Evolutionary conservation across 345 rosid species (phyloP).

Genomic region (Camelina hispida): DNA sequence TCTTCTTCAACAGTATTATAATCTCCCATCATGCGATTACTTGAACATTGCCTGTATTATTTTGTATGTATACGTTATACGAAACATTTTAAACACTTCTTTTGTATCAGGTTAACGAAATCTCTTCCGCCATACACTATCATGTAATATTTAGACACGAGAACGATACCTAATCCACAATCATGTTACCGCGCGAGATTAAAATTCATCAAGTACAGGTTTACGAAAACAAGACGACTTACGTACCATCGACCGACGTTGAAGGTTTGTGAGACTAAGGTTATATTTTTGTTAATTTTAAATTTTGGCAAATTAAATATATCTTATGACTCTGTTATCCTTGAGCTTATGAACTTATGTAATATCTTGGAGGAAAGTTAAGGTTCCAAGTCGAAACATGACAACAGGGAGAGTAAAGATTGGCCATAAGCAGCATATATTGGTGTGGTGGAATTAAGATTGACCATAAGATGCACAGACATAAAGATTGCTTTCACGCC

Average conservation of each 20-base stretch:
- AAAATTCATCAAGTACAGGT: neutral
- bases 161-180: neutral
- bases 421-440: neutral
- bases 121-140: no score
- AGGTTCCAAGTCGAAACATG: neutral
- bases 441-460: no score
- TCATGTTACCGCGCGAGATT: neutral
- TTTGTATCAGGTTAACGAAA: neutral
- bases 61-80: constrained; percentile 7
- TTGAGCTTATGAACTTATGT: neutral
- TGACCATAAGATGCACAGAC: neutral
- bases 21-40: constrained; percentile 21
- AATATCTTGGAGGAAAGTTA: neutral
- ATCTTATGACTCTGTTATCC: neutral
- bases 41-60: constrained; percentile 24
- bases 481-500: neutral
- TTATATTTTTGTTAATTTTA: neutral
- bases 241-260: neutral
- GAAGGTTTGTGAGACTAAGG: neutral
- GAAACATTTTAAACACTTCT: neutral
- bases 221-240: neutral
- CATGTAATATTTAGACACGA: neutral
- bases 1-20: constrained; percentile 2
- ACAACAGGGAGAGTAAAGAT: neutral
- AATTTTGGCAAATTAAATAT: no score